Percentiles rank a stretch among this genome's conserved stretches.
Evolutionary conservation across 2,329 filamentous ascomycete genomes (phyloP).

Genomic region (Colletotrichum paranaense): DNA sequence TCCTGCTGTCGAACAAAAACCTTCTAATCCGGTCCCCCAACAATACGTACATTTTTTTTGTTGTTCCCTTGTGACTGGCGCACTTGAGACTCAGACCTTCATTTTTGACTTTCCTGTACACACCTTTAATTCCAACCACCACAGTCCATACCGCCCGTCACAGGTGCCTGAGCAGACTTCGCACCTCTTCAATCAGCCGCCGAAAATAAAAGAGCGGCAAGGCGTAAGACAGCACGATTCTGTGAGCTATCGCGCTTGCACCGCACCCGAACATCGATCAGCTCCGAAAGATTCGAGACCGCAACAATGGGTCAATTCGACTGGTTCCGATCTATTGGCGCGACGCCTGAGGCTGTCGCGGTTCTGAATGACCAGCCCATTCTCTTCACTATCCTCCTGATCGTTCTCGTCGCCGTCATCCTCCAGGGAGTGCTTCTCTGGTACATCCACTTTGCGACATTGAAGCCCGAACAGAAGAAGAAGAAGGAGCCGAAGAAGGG

Average conservation of each 20-base stretch:
- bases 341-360: constrained; percentile 67
- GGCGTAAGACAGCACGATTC: not conserved
- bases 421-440: constrained; percentile 61
- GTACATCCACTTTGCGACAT: constrained; percentile 69
- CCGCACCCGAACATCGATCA: not conserved
- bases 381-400: constrained; percentile 67
- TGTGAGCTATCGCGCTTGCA: not conserved
- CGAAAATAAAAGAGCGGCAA: not conserved
- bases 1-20: constrained; percentile 23
- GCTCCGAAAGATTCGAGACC: not conserved
- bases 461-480: constrained; percentile 71
- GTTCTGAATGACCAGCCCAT: constrained; percentile 71
- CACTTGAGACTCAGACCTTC: constrained; percentile 36
- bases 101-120: constrained; percentile 20
- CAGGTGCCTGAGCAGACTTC: constrained; percentile 17
- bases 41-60: constrained; percentile 36
- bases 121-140: constrained; percentile 23
- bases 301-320: constrained; percentile 64
- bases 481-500: constrained; percentile 59
- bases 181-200: not conserved
- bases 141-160: constrained; percentile 22
- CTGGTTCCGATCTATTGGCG: constrained; percentile 67
- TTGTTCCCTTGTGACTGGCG: constrained; percentile 36
- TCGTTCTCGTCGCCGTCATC: constrained; percentile 62
- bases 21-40: constrained; percentile 22